Evolutionary conservation across 2,329 filamentous ascomycete genomes (phyloP).

Genomic region (Phyllosticta citribraziliensis): DNA sequence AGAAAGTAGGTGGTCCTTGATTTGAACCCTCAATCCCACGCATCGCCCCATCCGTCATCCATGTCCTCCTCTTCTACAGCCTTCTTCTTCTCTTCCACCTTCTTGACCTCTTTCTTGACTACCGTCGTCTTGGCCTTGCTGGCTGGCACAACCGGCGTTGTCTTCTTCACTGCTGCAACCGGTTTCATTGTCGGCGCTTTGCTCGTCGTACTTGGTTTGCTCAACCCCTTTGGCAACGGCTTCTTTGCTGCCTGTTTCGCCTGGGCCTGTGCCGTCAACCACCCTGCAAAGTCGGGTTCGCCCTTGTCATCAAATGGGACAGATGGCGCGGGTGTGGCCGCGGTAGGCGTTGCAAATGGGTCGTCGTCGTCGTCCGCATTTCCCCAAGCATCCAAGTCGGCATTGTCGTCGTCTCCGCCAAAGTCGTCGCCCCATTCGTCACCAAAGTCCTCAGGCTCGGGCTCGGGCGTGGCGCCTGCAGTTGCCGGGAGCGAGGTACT

Average conservation of each 20-base stretch:
- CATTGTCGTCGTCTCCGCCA: constrained; percentile 42
- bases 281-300: constrained; percentile 92
- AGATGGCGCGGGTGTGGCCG: constrained; percentile 19
- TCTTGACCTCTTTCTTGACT: constrained; percentile 16
- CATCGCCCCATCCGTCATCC: constrained; percentile 11
- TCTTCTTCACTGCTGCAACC: constrained; percentile 21
- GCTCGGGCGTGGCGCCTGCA: constrained; percentile 13
- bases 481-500: background rate
- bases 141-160: constrained; percentile 15
- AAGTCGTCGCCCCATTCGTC: constrained; percentile 45
- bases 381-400: constrained; percentile 37
- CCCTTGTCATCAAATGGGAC: constrained; percentile 67
- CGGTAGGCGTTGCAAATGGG: constrained; percentile 34
- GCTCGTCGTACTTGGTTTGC: constrained; percentile 45
- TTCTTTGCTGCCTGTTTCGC: constrained; percentile 57
- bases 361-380: constrained; percentile 17
- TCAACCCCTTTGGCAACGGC: constrained; percentile 71
- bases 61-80: background rate
- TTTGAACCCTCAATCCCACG: constrained; percentile 3
- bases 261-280: constrained; percentile 77
- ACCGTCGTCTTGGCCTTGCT: constrained; percentile 10
- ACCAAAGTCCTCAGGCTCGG: constrained; percentile 35
- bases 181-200: constrained; percentile 24
- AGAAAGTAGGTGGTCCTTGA: background rate
- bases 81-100: background rate